phyloP scores from a whole-genome alignment of 257 asterid species.

The Linderniella brevidens region DNA sequence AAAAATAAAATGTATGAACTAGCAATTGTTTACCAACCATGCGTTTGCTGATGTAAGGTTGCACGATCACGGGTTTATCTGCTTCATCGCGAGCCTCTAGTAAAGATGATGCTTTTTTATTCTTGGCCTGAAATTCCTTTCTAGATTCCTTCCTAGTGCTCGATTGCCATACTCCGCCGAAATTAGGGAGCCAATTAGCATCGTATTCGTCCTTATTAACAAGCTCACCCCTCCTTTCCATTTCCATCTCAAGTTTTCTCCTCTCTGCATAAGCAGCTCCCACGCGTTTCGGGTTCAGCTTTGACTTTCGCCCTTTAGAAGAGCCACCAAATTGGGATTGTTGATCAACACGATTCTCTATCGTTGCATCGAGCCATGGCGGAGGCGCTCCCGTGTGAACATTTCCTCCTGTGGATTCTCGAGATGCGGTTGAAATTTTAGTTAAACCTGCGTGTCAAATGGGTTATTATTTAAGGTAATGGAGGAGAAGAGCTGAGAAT shows the following conservation, averaged over 20 bases:
- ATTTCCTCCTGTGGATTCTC: constrained; percentile 37
- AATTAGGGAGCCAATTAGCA: constrained; percentile 88
- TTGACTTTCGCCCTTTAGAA: constrained; percentile 31
- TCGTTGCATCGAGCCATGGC: constrained; percentile 51
- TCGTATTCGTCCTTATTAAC: constrained; percentile 23
- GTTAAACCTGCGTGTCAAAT: constrained; percentile 26
- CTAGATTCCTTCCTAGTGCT: constrained; percentile 82
- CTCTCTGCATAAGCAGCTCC: constrained; percentile 99
- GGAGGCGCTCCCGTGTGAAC: constrained; percentile 92
- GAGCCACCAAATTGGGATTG: constrained; percentile 18
- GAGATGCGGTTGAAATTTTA: constrained; percentile 22
- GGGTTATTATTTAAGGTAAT: neutral
- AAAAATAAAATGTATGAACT: neutral
- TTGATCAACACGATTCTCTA: constrained; percentile 22
- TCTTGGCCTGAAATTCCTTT: constrained; percentile 49
- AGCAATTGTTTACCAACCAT: constrained; percentile 45
- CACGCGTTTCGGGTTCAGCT: constrained; percentile 77
- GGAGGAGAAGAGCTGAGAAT: neutral
- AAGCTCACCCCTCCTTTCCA: constrained; percentile 65
- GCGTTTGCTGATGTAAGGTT: constrained; percentile 88
- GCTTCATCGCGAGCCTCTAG: constrained; percentile 26
- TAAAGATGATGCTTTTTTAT: constrained; percentile 15
- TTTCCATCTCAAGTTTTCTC: constrained; percentile 71
- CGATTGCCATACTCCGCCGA: constrained; percentile 94
- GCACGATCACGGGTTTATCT: constrained; percentile 28